These are phyloP conservation scores for Suhomyces sp. DNA, from an alignment of 805 yeast species.

Conservation along the genomic window DNA sequence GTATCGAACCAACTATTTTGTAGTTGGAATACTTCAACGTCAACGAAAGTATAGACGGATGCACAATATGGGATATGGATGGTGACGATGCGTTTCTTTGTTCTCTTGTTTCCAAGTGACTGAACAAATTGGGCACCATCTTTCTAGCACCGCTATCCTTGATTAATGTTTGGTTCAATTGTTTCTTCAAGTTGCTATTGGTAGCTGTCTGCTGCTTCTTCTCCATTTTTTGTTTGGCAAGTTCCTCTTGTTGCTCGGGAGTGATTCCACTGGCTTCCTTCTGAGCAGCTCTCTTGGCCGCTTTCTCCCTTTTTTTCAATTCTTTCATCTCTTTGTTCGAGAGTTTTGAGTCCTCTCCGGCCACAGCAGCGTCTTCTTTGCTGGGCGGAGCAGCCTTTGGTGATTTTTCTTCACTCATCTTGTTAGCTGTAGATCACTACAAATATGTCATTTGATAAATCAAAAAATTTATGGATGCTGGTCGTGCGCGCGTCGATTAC, in stretches of 20 bases:
- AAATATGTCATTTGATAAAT: neutral
- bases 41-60: slow-evolving; percentile 77
- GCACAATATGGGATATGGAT: slow-evolving; percentile 66
- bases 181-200: slow-evolving; percentile 52
- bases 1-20: slow-evolving; percentile 84
- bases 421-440: neutral
- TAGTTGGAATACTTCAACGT: slow-evolving; percentile 81
- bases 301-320: slow-evolving; percentile 82
- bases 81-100: slow-evolving; percentile 61
- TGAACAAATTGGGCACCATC: slow-evolving; percentile 64
- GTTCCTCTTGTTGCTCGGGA: slow-evolving; percentile 42
- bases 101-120: slow-evolving; percentile 77
- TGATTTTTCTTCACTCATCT: neutral
- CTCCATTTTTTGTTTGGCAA: slow-evolving; percentile 42
- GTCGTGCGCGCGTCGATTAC: too few relatives aligned
- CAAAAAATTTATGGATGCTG: neutral
- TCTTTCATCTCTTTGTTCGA: slow-evolving; percentile 85
- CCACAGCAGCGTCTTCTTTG: neutral
- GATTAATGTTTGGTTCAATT: slow-evolving; percentile 49
- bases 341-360: slow-evolving; percentile 23
- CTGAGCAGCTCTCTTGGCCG: slow-evolving; percentile 87
- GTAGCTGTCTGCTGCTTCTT: slow-evolving; percentile 43
- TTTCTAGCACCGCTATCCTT: slow-evolving; percentile 34
- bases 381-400: neutral
- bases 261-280: slow-evolving; percentile 65